Evolutionary conservation across 139 green algal genomes (phyloP), one percentile per base, ranked within the genome.

Genomic region (Chlorella sp.): DNA sequence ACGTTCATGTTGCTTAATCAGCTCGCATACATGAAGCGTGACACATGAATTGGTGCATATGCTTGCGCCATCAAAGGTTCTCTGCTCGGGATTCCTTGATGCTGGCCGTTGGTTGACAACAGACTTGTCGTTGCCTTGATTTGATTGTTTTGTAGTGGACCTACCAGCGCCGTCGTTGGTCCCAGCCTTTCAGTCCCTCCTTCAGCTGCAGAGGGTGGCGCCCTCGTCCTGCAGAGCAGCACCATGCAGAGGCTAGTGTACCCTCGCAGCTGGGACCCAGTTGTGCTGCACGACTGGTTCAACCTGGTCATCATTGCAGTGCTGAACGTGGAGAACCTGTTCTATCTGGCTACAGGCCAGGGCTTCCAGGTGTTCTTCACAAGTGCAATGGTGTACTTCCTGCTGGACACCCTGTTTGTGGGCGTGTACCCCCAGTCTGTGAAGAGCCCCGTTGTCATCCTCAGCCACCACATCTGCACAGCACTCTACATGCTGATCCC

Each of bases 401-500:
- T n/a, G 68, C 17, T 31, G 34, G 65, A 77, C 60, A 62, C 74
- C 59, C 24, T 78, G 1, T 76, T 71, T 23, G 68, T 76, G 26
- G 77, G 72, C 26, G 50, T 83, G 6, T 82, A 76, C 27, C 83
- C 83, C 0, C 72, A 67, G 26, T 85, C 35, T 30, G 80, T 88
- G 2, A 88, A 88, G 73, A 80, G 67, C 26, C 83, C 83, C 0
- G 66, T 84, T 26, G 80, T 88, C 33, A 86, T 88, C 34, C 70
- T 88, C 29, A 61, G 61, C 5, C 83, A 88, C 62, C 83, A 88
- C 72, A 55, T 88, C 5, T 67, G 74, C 49, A 78, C 77, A 4
- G 69, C 72, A 24, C 20, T 79, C 3, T 83, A 84, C 72, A 73
- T 88, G 35, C 75, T 88, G 31, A 85, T 88, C 29, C 83, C 83